Percentiles rank a stretch among this genome's conserved stretches.
Evolutionary conservation across 1,284 basidiomycete species (phyloP).

Genomic region (Trametes pubescens): DNA sequence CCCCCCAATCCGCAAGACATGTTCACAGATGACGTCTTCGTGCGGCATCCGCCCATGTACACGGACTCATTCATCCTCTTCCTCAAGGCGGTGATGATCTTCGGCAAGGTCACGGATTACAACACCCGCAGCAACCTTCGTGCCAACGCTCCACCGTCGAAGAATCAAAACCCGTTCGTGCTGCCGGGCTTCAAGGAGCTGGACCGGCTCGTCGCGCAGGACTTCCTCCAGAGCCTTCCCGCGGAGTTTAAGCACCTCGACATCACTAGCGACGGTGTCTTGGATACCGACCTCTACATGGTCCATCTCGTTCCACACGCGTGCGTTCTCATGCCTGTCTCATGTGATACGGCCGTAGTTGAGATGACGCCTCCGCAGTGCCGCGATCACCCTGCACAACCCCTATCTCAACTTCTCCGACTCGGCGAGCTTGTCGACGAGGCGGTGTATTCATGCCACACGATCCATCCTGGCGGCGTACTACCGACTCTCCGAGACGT

Average conservation of each 20-base stretch:
- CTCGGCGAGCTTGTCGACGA: conserved; percentile 67
- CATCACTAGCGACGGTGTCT: conserved; percentile 60
- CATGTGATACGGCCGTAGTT: background rate
- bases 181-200: conserved; percentile 70
- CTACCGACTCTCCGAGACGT: conserved; percentile 77
- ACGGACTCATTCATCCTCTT: conserved; percentile 82
- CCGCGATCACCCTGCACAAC: conserved; percentile 84
- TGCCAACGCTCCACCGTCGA: conserved; percentile 63
- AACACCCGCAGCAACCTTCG: conserved; percentile 77
- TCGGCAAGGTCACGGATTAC: conserved; percentile 83
- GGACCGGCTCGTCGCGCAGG: conserved; percentile 68
- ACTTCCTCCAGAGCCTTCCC: conserved; percentile 76
- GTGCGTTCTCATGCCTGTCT: conserved; percentile 53
- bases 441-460: conserved; percentile 76
- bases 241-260: conserved; percentile 69
- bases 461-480: conserved; percentile 75
- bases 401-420: conserved; percentile 79
- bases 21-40: conserved; percentile 66
- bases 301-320: conserved; percentile 84
- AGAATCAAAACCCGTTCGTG: conserved; percentile 72
- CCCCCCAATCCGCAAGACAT: conserved; percentile 79
- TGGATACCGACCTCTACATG: conserved; percentile 86
- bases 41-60: conserved; percentile 72
- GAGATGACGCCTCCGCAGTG: conserved; percentile 52
- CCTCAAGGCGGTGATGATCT: conserved; percentile 82